Evolutionary conservation across 257 asterid species (phyloP).

Genomic region (Nicotiana obtusifolia): DNA sequence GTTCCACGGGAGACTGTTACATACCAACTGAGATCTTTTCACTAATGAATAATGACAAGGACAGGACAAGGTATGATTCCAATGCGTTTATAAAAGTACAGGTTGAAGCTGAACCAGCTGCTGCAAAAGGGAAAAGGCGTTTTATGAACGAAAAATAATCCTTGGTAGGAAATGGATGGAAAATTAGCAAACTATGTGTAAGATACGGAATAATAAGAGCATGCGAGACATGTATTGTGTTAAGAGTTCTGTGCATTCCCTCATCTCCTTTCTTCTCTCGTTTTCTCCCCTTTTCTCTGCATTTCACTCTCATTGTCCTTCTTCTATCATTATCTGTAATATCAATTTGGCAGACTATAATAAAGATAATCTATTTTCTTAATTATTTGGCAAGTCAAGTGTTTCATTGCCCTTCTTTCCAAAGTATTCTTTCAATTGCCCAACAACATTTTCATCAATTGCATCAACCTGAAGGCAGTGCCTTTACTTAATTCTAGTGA

Average conservation of each 20-base stretch:
- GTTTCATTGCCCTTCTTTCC: too few species aligned
- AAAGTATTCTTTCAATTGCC: too few species aligned
- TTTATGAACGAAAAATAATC: background rate
- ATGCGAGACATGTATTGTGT: background rate
- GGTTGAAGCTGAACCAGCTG: background rate
- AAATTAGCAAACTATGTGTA: background rate
- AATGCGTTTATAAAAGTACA: slow-evolving; percentile 20
- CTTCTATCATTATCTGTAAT: background rate
- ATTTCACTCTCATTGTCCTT: background rate
- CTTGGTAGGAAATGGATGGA: background rate
- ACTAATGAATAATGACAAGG: background rate
- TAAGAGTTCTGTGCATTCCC: background rate
- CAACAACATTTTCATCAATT: too few species aligned
- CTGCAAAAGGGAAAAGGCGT: background rate
- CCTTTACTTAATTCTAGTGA: background rate
- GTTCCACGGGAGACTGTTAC: slow-evolving; percentile 2
- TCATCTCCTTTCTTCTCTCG: background rate
- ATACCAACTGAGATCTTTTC: slow-evolving; percentile 14
- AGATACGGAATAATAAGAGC: background rate
- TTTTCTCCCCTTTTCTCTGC: background rate
- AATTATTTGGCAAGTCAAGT: background rate
- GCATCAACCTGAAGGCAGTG: too few species aligned
- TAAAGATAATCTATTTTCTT: background rate
- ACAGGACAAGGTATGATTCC: slow-evolving; percentile 10
- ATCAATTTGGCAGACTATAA: background rate